Conservation (phyloP, 306 rosid genomes). For the Rubus parviflorus region DNA sequence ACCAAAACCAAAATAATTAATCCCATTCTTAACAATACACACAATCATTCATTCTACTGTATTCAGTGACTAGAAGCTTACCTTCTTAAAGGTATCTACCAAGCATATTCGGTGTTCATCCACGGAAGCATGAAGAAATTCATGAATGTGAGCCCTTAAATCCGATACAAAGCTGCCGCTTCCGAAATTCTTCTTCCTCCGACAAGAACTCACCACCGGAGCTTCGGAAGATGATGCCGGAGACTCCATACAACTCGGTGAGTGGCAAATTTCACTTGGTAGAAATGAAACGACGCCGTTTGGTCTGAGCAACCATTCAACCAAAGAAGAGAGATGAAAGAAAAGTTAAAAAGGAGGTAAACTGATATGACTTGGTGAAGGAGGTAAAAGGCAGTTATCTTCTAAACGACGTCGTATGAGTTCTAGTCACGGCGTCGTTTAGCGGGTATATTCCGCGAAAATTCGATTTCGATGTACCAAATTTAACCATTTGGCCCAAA, state of each 20-base stretch:
- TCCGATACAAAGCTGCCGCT: constrained; percentile 53
- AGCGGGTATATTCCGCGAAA: not conserved
- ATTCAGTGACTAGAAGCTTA: not conserved
- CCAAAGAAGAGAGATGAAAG: not conserved
- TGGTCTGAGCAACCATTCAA: not conserved
- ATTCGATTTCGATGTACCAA: not conserved
- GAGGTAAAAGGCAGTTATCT: not conserved
- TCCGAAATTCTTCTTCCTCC: constrained; percentile 46
- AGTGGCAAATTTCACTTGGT: not conserved
- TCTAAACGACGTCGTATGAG: not conserved
- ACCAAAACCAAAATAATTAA: not conserved
- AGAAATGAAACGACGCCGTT: not conserved
- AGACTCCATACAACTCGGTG: not conserved
- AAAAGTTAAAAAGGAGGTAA: not conserved
- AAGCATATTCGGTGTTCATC: constrained; percentile 63
- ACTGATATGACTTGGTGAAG: not conserved
- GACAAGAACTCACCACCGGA: constrained; percentile 45
- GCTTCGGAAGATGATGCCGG: constrained; percentile 12
- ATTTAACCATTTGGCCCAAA: constrained; percentile 1
- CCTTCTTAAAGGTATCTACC: constrained; percentile 48
- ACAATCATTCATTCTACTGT: not conserved
- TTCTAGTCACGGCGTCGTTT: not conserved
- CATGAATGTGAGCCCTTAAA: constrained; percentile 54
- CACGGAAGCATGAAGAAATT: constrained; percentile 51
- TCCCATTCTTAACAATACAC: not conserved